A percentile compares a stretch with the other conserved stretches of the same genome.
phyloP scores from a whole-genome alignment of 495 filamentous ascomycete genomes.

The Penicillium steckii region DNA sequence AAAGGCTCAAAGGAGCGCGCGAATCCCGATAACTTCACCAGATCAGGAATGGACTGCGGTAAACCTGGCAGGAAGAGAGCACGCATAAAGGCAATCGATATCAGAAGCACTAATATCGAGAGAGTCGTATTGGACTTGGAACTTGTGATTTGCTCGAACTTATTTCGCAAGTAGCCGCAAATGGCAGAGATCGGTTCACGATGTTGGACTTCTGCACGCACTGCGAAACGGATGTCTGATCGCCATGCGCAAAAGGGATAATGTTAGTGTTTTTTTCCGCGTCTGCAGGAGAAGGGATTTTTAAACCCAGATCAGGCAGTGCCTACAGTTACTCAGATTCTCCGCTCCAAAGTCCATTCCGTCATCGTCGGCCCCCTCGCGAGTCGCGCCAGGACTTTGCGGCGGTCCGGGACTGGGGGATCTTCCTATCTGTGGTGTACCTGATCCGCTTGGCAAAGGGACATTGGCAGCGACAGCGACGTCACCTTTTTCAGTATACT shows the following conservation, averaged over 20 bases:
- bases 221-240: conserved; percentile 80
- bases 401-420: conserved; percentile 49
- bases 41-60: conserved; percentile 72
- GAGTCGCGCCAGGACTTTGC: conserved; percentile 18
- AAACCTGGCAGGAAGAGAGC: conserved; percentile 65
- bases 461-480: conserved; percentile 57
- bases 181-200: conserved; percentile 78
- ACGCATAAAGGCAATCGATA: conserved; percentile 60
- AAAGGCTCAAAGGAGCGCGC: conserved; percentile 87
- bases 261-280: conserved; percentile 39
- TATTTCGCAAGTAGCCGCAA: conserved; percentile 60
- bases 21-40: conserved; percentile 84
- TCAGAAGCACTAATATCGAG: conserved; percentile 52
- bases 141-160: conserved; percentile 49
- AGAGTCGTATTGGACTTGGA: conserved; percentile 68
- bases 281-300: conserved; percentile 19
- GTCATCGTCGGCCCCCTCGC: conserved; percentile 30
- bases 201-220: conserved; percentile 84
- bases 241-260: conserved; percentile 15
- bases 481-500: conserved; percentile 44
- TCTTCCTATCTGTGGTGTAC: conserved; percentile 51
- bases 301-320: conserved; percentile 18
- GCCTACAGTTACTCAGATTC: conserved; percentile 57
- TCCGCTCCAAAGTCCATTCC: conserved; percentile 35
- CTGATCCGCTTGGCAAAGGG: conserved; percentile 51